phyloP scores from a whole-genome alignment of 2,329 filamentous ascomycete genomes.

The Nothophaeocryptopus gaeumannii region DNA sequence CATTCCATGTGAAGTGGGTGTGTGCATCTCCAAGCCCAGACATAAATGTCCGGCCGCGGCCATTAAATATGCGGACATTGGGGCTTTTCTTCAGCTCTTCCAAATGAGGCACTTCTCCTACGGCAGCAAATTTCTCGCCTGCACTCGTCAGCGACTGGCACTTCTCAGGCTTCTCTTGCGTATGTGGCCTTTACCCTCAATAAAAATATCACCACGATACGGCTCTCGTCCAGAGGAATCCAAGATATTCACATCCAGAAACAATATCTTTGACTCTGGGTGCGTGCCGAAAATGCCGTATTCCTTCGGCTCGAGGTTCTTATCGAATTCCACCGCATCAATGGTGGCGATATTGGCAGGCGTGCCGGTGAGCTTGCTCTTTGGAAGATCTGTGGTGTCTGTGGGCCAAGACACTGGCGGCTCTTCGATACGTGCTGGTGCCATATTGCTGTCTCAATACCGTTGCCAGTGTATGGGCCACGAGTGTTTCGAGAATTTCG shows the following conservation, averaged over 20 bases:
- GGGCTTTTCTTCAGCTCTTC: conserved; percentile 31
- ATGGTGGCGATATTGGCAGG: conserved; percentile 1
- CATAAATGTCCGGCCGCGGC: conserved; percentile 48
- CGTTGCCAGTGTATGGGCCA: no score
- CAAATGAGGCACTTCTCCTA: conserved; percentile 32
- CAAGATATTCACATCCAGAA: conserved; percentile 42
- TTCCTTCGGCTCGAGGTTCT: conserved; percentile 34
- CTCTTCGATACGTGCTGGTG: conserved; percentile 6
- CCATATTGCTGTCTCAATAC: no score
- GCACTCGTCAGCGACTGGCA: no score
- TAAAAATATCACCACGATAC: conserved; percentile 6
- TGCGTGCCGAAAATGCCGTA: conserved; percentile 39
- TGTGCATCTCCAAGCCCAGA: conserved; percentile 51
- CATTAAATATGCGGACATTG: conserved; percentile 39
- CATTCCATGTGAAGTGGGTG: conserved; percentile 51
- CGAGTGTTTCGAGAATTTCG: no score
- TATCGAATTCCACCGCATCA: conserved; percentile 31
- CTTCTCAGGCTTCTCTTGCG: neutral
- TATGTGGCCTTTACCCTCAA: conserved; percentile 4
- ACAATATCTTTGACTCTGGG: conserved; percentile 36
- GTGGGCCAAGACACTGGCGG: neutral
- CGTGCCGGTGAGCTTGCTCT: neutral
- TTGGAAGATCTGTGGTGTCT: neutral
- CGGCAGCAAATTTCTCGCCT: conserved; percentile 4
- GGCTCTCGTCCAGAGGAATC: conserved; percentile 34